phyloP scores from a whole-genome alignment of 139 green algal species.

The Penium margaritaceum region DNA sequence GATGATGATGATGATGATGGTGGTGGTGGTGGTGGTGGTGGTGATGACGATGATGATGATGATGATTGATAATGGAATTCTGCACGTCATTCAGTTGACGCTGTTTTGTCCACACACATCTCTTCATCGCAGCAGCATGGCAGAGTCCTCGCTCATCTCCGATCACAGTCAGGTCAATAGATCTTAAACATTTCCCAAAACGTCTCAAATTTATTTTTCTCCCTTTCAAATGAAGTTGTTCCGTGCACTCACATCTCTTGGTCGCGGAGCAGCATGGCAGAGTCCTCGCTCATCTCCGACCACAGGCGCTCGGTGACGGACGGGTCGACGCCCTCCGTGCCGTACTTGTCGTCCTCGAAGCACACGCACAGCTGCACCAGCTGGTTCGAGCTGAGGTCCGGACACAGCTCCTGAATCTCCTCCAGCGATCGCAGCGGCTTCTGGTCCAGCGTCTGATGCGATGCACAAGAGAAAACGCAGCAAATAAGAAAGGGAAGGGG shows the following conservation, averaged over 20 bases:
- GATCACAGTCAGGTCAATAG: background rate
- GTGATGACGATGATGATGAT: too few relatives aligned
- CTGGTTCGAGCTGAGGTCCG: conserved; percentile 4
- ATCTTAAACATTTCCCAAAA: too few relatives aligned
- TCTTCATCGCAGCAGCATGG: background rate
- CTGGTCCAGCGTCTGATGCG: background rate
- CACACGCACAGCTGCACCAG: conserved; percentile 10
- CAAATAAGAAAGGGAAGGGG: too few relatives aligned
- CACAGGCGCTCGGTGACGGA: conserved; percentile 1
- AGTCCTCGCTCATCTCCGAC: background rate
- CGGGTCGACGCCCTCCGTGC: background rate
- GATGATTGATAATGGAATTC: too few relatives aligned
- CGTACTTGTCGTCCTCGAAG: conserved; percentile 5
- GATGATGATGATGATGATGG: too few relatives aligned
- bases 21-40: too few relatives aligned
- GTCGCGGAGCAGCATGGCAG: background rate
- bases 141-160: background rate
- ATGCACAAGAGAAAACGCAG: too few relatives aligned
- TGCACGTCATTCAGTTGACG: too few relatives aligned
- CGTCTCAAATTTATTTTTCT: too few relatives aligned
- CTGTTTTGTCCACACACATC: too few relatives aligned
- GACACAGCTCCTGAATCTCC: conserved; percentile 16
- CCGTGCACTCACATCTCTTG: conserved; percentile 1
- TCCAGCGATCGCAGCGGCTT: conserved; percentile 9
- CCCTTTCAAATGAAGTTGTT: too few relatives aligned